These are phyloP conservation scores for Pseudocercospora ulei DNA, from an alignment of 2,329 filamentous ascomycete species.

Conservation along the genomic window DNA sequence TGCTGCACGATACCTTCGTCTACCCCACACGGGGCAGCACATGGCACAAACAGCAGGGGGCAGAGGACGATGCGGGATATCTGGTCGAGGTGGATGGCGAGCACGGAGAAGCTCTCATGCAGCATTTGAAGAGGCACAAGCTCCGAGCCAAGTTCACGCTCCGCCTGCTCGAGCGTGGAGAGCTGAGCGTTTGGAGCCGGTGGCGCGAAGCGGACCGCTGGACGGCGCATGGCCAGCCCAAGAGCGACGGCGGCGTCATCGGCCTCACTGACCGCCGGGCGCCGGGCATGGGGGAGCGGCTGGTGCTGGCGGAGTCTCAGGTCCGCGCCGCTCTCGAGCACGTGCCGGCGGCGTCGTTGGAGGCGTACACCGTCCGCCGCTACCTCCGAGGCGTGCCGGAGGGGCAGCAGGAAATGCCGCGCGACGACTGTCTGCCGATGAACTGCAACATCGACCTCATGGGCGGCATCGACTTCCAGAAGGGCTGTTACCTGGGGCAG, in stretches of 20 bases:
- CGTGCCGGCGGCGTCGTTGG: constrained; percentile 36
- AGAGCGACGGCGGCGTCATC: constrained; percentile 29
- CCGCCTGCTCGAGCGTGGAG: constrained; percentile 53
- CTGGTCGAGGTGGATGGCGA: constrained; percentile 72
- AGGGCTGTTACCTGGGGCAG: constrained; percentile 95
- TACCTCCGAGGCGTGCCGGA: constrained; percentile 76
- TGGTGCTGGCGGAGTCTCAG: constrained; percentile 32
- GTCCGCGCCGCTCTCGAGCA: constrained; percentile 27
- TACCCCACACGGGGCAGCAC: constrained; percentile 51
- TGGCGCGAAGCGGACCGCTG: constrained; percentile 53
- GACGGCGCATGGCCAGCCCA: constrained; percentile 28
- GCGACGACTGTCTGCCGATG: constrained; percentile 65
- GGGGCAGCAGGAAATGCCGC: constrained; percentile 66
- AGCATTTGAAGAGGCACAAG: constrained; percentile 76
- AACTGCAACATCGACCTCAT: constrained; percentile 84
- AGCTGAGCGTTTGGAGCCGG: constrained; percentile 60
- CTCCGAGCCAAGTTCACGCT: constrained; percentile 69
- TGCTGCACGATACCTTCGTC: constrained; percentile 83
- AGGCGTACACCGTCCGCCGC: constrained; percentile 62
- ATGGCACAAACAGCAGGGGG: constrained; percentile 27
- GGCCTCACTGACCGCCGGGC: constrained; percentile 36
- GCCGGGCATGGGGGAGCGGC: constrained; percentile 33
- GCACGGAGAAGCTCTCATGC: constrained; percentile 53
- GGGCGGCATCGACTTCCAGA: constrained; percentile 79
- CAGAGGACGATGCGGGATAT: constrained; percentile 46